phyloP scores from a whole-genome alignment of 345 rosid genomes.

The Salix exigua region DNA sequence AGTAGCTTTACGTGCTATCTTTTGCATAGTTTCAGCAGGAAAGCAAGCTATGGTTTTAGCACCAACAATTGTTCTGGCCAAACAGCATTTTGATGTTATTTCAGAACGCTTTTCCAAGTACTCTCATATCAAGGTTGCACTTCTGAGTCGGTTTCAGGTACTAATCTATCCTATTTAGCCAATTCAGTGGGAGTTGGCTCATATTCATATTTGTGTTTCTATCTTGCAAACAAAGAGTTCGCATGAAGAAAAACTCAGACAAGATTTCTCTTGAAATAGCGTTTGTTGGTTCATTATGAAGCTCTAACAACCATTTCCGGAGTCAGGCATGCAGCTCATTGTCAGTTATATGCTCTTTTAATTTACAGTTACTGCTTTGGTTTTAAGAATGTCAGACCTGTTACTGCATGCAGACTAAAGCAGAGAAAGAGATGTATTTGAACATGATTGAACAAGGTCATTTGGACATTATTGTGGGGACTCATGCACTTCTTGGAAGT shows the following conservation, averaged over 20 bases:
- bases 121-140: slow-evolving; percentile 66
- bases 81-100: slow-evolving; percentile 88
- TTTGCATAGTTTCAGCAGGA: slow-evolving; percentile 78
- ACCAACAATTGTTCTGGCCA: slow-evolving; percentile 90
- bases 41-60: slow-evolving; percentile 98
- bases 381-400: slow-evolving; percentile 22
- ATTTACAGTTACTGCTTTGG: not conserved
- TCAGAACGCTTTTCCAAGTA: slow-evolving; percentile 68
- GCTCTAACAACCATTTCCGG: not conserved
- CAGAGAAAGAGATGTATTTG: slow-evolving; percentile 69
- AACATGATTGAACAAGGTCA: slow-evolving; percentile 72
- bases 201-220: not conserved
- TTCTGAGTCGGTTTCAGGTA: slow-evolving; percentile 95
- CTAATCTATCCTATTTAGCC: not conserved
- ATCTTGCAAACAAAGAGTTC: not conserved
- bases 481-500: slow-evolving; percentile 94
- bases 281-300: not conserved
- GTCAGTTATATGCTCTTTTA: not conserved
- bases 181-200: not conserved
- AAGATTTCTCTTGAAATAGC: not conserved
- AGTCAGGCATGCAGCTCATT: not conserved
- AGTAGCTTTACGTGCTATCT: slow-evolving; percentile 91
- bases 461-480: slow-evolving; percentile 81
- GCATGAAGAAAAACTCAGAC: not conserved
- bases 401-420: slow-evolving; percentile 56